These are phyloP conservation scores for Chlorophyllum brunneum DNA, from an alignment of 768 basidiomycete species.

Conservation along the genomic window DNA sequence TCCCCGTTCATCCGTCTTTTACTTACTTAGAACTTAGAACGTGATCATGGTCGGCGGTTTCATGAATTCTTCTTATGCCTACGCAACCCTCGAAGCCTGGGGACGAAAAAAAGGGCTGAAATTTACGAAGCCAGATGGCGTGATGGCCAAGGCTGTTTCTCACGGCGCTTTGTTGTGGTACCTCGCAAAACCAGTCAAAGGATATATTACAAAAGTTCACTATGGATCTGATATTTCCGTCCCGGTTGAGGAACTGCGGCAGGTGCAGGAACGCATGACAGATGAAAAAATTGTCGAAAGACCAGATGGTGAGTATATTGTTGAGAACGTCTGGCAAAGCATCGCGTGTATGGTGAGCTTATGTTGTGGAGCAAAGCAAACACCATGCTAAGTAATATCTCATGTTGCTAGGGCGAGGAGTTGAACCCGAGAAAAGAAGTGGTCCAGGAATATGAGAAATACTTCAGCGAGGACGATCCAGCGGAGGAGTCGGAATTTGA, in stretches of 20 bases:
- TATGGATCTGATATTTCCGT: not conserved
- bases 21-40: not conserved
- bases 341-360: not conserved
- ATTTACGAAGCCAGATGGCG: not conserved
- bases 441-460: not conserved
- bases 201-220: not conserved
- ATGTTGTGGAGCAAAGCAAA: too few species aligned
- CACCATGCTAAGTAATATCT: too few species aligned
- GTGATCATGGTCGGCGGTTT: constrained; percentile 3
- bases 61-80: not conserved
- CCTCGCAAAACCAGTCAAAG: constrained; percentile 1
- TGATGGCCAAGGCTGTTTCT: not conserved
- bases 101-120: not conserved
- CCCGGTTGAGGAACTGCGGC: not conserved
- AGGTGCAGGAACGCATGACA: not conserved
- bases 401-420: not conserved
- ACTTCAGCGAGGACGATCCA: not conserved
- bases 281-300: not conserved
- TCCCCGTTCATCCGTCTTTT: not conserved
- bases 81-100: not conserved
- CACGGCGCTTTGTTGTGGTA: constrained; percentile 3
- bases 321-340: not conserved
- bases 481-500: not conserved
- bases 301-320: not conserved
- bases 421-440: not conserved